Evolutionary conservation across 2,329 filamentous ascomycete species (phyloP).

Genomic region (Huntiella decipiens): DNA sequence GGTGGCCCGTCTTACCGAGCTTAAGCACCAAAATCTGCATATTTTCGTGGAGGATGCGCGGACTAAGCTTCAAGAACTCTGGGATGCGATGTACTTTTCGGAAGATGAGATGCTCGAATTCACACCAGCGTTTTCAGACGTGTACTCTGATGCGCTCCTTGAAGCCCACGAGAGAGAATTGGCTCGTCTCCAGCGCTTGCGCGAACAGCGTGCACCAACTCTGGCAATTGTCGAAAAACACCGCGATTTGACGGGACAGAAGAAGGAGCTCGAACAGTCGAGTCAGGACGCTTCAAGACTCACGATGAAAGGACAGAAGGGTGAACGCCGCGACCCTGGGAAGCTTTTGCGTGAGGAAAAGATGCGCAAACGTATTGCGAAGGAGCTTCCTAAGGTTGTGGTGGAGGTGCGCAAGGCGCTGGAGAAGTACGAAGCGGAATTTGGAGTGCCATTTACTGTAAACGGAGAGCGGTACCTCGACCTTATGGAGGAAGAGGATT

Average conservation of each 20-base stretch:
- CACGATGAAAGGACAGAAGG: conserved; percentile 79
- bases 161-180: conserved; percentile 93
- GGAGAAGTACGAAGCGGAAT: conserved; percentile 82
- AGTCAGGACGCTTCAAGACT: conserved; percentile 89
- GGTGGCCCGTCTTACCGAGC: conserved; percentile 63
- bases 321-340: conserved; percentile 83
- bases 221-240: conserved; percentile 70
- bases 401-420: conserved; percentile 66
- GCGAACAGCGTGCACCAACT: conserved; percentile 71
- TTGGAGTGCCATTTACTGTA: conserved; percentile 79
- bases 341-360: conserved; percentile 92
- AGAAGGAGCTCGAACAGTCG: conserved; percentile 70
- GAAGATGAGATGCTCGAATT: conserved; percentile 99
- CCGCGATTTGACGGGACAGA: conserved; percentile 63
- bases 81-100: conserved; percentile 84
- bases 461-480: conserved; percentile 86
- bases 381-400: conserved; percentile 84
- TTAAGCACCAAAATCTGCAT: conserved; percentile 89
- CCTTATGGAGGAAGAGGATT: conserved; percentile 47
- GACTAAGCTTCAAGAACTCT: conserved; percentile 77
- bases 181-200: conserved; percentile 56
- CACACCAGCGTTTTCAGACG: conserved; percentile 88
- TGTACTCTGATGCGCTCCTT: conserved; percentile 86
- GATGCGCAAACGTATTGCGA: conserved; percentile 92
- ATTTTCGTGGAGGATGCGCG: conserved; percentile 90